A percentile compares a stretch with the other conserved stretches of the same genome.
These are phyloP conservation scores for Jaapia argillacea DNA, from an alignment of 768 basidiomycete genomes.

Conservation along the genomic window DNA sequence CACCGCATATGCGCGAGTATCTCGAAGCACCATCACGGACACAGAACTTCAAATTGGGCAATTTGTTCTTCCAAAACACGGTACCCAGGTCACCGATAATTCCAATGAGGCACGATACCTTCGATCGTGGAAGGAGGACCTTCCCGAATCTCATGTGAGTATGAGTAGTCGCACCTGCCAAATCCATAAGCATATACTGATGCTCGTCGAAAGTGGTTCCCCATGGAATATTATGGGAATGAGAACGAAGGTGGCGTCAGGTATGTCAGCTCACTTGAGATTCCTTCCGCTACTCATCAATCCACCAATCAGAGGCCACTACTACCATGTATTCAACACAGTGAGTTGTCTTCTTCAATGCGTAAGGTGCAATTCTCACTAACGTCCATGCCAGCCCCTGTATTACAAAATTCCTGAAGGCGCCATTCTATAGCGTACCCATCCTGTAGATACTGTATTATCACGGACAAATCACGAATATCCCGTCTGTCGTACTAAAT, in stretches of 20 bases:
- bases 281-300: neutral
- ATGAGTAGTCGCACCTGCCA: constrained; percentile 1
- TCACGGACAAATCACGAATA: no score
- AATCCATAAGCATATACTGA: no score
- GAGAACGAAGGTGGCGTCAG: constrained; percentile 41
- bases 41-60: constrained; percentile 87
- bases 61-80: constrained; percentile 64
- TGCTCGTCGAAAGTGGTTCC: constrained; percentile 56
- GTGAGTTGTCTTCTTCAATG: constrained; percentile 25
- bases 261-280: neutral
- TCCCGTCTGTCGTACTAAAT: no score
- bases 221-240: constrained; percentile 57
- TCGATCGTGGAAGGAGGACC: constrained; percentile 53
- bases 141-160: constrained; percentile 56
- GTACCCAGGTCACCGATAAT: constrained; percentile 43
- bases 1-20: constrained; percentile 75
- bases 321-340: constrained; percentile 69
- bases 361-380: neutral
- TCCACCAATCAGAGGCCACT: constrained; percentile 42
- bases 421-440: constrained; percentile 15
- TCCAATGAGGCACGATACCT: constrained; percentile 54
- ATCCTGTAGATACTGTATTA: neutral
- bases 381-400: constrained; percentile 17
- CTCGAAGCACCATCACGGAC: constrained; percentile 78
- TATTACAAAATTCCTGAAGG: constrained; percentile 31